A percentile compares a stretch with the other conserved stretches of the same genome.
Evolutionary conservation across 192 early-diverging fungal species (phyloP).

Genomic region (Hyaloraphidium curvatum): DNA sequence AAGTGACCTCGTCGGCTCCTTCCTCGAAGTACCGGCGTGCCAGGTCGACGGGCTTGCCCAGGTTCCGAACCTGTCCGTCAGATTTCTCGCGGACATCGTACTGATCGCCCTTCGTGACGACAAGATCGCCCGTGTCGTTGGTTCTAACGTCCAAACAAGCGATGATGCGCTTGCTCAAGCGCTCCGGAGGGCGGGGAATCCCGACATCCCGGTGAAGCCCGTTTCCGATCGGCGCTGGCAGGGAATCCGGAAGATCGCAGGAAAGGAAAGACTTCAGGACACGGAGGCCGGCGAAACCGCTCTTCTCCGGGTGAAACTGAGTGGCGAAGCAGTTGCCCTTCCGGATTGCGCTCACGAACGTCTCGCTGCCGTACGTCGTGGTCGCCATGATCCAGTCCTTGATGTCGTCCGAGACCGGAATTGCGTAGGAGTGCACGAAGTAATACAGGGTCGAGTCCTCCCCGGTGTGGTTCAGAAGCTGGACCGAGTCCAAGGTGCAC

Average conservation of each 20-base stretch:
- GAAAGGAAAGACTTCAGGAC: slow-evolving; percentile 61
- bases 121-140: slow-evolving; percentile 92
- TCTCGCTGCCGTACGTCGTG: slow-evolving; percentile 75
- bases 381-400: slow-evolving; percentile 57
- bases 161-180: slow-evolving; percentile 75
- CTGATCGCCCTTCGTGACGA: slow-evolving; percentile 98
- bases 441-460: slow-evolving; percentile 51
- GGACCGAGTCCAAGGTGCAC: neutral
- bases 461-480: slow-evolving; percentile 14
- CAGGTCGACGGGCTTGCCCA: slow-evolving; percentile 93
- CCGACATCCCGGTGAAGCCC: neutral
- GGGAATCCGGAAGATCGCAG: neutral
- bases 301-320: slow-evolving; percentile 99
- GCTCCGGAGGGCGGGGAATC: slow-evolving; percentile 21
- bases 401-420: slow-evolving; percentile 18
- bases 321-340: slow-evolving; percentile 82
- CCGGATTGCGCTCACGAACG: slow-evolving; percentile 65
- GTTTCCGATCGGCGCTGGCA: neutral
- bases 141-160: slow-evolving; percentile 93
- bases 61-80: slow-evolving; percentile 61
- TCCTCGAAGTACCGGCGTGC: slow-evolving; percentile 79
- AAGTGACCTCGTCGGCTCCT: slow-evolving; percentile 95
- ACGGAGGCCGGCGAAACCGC: slow-evolving; percentile 68
- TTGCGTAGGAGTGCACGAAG: slow-evolving; percentile 96
- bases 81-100: slow-evolving; percentile 86